Evolutionary conservation across 1,139 yeast species (phyloP), one percentile per base, ranked within the genome.

Genomic region (Ogataea hybrid): DNA sequence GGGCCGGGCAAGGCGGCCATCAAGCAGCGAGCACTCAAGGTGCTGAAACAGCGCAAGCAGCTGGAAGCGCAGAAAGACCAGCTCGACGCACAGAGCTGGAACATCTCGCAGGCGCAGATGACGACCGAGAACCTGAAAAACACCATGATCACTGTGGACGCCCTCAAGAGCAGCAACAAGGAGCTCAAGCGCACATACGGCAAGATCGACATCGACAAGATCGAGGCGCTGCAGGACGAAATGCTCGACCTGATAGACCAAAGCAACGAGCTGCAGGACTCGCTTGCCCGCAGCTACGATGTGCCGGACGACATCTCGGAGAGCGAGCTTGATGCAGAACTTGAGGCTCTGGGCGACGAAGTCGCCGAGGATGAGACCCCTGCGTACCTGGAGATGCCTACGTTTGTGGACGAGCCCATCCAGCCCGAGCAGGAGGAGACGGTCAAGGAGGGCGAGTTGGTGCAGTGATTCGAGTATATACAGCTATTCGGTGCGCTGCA

Each of bases 101-200:
- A 92, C 55, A 92, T 94, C 87, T 85, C 94, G 38, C 97, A 89
- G 63, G 97, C 97, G 2, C 84, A 89, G 46, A 85, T 90, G 94
- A 92, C 97, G 9, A 90, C 96, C 11, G 97, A 90, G 51, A 92
- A 90, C 59, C 71, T 92, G 54, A 81, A 89, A 57, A 94, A 94
- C 64, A 92, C 97, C 16, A 84, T 92, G 95, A 85, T 89, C 32
- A 92, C 97, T 0, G 84, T 92, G 12, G 95, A 89, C 64, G 97
- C 96, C 23, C 82, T 92, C 89, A 89, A 89, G 59, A 79, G 84
- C 41, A 90, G 97, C 20, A 89, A 88, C 61, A 87, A 88, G 67
- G 95, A 89, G 53, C 75, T 92, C 60, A 84, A 85, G 66, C 77
- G 82, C 58, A 92, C 94, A 41, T 90, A 90, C 61, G 97, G 97